A percentile compares a stretch with the other conserved stretches of the same genome.
Evolutionary conservation across 441 rosid genomes (phyloP).

Genomic region (Pelargonium cotyledonis): DNA sequence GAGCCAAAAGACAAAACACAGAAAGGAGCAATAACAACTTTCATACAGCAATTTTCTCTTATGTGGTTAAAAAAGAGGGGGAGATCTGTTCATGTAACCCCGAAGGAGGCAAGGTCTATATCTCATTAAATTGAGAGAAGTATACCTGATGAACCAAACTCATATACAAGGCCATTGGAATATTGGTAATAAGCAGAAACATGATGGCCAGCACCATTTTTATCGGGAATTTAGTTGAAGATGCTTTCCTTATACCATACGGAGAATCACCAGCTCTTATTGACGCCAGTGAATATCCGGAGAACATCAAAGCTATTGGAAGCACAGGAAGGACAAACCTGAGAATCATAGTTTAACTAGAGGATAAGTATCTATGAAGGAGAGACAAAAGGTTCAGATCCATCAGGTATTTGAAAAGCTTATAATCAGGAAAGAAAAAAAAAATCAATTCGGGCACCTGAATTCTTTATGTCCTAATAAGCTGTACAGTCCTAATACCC

Average conservation of each 20-base stretch:
- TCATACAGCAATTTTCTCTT: neutral
- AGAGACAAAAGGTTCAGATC: slow-evolving; percentile 9
- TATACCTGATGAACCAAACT: slow-evolving; percentile 81
- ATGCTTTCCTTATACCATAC: slow-evolving; percentile 27
- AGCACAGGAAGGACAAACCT: slow-evolving; percentile 94
- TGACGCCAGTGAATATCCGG: slow-evolving; percentile 64
- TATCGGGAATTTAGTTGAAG: slow-evolving; percentile 39
- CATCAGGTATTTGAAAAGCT: slow-evolving; percentile 5
- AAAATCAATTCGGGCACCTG: slow-evolving; percentile 38
- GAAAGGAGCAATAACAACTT: slow-evolving; percentile 3
- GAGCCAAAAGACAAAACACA: slow-evolving; percentile 12
- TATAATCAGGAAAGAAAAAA: slow-evolving; percentile 8
- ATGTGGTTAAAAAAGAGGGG: neutral
- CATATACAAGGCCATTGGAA: slow-evolving; percentile 83
- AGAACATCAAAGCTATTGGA: slow-evolving; percentile 76
- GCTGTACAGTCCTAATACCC: slow-evolving; percentile 75
- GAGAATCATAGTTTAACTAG: slow-evolving; percentile 35
- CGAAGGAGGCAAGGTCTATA: neutral
- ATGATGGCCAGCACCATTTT: slow-evolving; percentile 41
- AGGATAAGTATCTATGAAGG: slow-evolving; percentile 23
- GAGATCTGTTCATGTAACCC: neutral
- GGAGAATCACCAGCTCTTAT: slow-evolving; percentile 34
- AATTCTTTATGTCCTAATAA: slow-evolving; percentile 85
- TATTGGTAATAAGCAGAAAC: slow-evolving; percentile 69
- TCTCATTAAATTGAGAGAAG: slow-evolving; percentile 4